Evolutionary conservation across 192 early-diverging fungal species (phyloP).

Genomic region (Ambispora gerdemannii): DNA sequence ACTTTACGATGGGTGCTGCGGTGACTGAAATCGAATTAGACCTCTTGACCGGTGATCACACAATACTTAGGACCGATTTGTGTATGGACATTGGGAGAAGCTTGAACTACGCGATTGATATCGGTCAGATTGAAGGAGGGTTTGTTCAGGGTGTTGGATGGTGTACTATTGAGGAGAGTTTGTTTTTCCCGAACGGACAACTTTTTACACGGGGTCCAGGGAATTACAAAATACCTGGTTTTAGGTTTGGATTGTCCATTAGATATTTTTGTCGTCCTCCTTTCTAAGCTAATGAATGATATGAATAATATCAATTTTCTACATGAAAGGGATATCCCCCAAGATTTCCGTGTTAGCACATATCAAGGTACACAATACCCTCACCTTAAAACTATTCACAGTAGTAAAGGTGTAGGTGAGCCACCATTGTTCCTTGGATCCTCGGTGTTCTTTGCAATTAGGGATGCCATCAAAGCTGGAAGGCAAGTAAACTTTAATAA

Average conservation of each 20-base stretch:
- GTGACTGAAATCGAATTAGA: conserved; percentile 84
- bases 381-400: conserved; percentile 69
- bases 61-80: conserved; percentile 69
- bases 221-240: conserved; percentile 85
- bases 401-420: conserved; percentile 83
- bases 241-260: conserved; percentile 39
- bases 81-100: conserved; percentile 83
- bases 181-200: conserved; percentile 73
- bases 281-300: background rate
- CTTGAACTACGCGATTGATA: conserved; percentile 83
- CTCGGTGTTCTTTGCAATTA: conserved; percentile 74
- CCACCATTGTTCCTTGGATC: conserved; percentile 83
- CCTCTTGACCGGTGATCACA: conserved; percentile 76
- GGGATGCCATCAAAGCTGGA: conserved; percentile 74
- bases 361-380: conserved; percentile 52
- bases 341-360: conserved; percentile 73
- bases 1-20: conserved; percentile 83
- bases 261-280: background rate
- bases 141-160: conserved; percentile 84
- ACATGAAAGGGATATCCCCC: conserved; percentile 71
- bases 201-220: conserved; percentile 80
- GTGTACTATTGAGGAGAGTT: conserved; percentile 79
- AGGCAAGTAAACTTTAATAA: too few relatives aligned
- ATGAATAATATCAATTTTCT: background rate
- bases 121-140: conserved; percentile 89